A percentile compares a stretch with the other conserved stretches of the same genome.
Evolutionary conservation across 208 protist species (phyloP).

Genomic region (Wallacemonas rigidus): DNA sequence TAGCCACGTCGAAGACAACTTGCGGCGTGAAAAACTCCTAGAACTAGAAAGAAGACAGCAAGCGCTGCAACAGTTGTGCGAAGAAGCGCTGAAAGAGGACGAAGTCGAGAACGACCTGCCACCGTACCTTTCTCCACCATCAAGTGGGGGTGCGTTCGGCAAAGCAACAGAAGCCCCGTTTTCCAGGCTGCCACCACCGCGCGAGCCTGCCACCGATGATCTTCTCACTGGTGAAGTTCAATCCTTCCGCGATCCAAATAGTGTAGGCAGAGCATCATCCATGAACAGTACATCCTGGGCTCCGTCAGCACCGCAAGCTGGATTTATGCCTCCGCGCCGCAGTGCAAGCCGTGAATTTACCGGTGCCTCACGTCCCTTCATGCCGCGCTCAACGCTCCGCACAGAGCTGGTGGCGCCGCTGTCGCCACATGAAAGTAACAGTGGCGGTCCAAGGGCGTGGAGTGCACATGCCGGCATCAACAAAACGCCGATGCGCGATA

Average conservation of each 20-base stretch:
- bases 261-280: conserved; percentile 47
- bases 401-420: neutral
- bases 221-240: conserved; percentile 71
- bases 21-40: conserved; percentile 43
- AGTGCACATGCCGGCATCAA: conserved; percentile 10
- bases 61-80: conserved; percentile 62
- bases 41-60: conserved; percentile 62
- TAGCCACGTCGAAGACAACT: conserved; percentile 12
- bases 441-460: neutral
- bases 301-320: neutral
- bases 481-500: conserved; percentile 6
- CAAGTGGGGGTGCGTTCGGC: conserved; percentile 6
- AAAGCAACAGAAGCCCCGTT: neutral
- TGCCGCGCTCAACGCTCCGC: conserved; percentile 9
- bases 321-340: conserved; percentile 9
- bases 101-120: conserved; percentile 24
- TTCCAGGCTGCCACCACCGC: neutral
- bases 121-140: conserved; percentile 1
- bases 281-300: conserved; percentile 23
- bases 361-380: neutral
- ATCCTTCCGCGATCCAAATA: conserved; percentile 66
- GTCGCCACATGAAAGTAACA: neutral
- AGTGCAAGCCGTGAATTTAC: conserved; percentile 4
- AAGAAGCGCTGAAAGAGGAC: conserved; percentile 54
- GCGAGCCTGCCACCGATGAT: conserved; percentile 27